Evolutionary conservation across 805 yeast genomes (phyloP).

Genomic region (Candida succiphila): DNA sequence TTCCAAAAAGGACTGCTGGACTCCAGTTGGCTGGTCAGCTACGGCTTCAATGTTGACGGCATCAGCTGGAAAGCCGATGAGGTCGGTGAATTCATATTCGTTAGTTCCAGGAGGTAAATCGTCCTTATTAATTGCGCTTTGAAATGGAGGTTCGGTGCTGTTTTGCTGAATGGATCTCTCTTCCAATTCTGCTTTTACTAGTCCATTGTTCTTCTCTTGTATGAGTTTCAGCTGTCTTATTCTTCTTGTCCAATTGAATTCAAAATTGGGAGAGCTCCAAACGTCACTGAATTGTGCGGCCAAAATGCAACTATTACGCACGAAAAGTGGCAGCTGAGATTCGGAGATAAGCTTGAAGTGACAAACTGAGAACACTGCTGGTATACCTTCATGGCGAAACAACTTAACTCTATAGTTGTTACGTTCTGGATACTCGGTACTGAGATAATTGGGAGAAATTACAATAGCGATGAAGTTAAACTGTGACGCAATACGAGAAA

Average conservation of each 20-base stretch:
- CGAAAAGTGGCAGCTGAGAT: conserved; percentile 47
- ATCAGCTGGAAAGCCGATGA: background rate
- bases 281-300: conserved; percentile 67
- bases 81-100: background rate
- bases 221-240: conserved; percentile 36
- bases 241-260: conserved; percentile 61
- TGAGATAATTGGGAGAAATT: conserved; percentile 48
- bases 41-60: background rate
- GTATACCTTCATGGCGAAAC: conserved; percentile 58
- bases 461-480: conserved; percentile 79
- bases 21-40: background rate
- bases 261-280: conserved; percentile 57
- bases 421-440: conserved; percentile 1
- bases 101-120: background rate
- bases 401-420: conserved; percentile 51
- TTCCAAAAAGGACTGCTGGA: conserved; percentile 5
- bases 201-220: conserved; percentile 1
- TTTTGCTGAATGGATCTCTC: conserved; percentile 2
- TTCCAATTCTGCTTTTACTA: conserved; percentile 1
- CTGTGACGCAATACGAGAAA: conserved; percentile 64
- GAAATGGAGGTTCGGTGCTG: too few species aligned
- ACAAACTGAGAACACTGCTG: conserved; percentile 67
- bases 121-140: too few species aligned
- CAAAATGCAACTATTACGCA: conserved; percentile 55
- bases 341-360: conserved; percentile 64